Evolutionary conservation across 176 grass and related monocot genomes (phyloP).

Genomic region (Panicum miliaceum): DNA sequence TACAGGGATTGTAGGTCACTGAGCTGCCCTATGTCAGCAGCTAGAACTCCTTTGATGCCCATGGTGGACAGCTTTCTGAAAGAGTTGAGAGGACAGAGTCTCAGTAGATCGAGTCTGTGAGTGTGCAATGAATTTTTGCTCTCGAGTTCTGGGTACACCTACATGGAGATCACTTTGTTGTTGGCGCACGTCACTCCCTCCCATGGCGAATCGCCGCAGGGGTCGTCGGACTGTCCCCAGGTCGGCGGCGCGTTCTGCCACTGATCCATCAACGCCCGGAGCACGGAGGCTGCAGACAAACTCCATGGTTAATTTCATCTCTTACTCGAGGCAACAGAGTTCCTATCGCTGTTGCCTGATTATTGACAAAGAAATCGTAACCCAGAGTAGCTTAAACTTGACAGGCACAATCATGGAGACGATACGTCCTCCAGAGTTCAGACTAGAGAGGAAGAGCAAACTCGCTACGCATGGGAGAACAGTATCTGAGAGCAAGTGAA

Average conservation of each 20-base stretch:
- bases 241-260: slow-evolving; percentile 79
- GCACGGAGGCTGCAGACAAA: slow-evolving; percentile 57
- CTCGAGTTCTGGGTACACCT: slow-evolving; percentile 23
- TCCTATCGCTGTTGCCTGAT: background rate
- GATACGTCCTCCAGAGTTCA: too few relatives aligned
- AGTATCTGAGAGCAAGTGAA: background rate
- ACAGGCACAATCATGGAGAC: too few relatives aligned
- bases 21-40: slow-evolving; percentile 79
- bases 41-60: slow-evolving; percentile 69
- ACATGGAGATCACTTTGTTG: slow-evolving; percentile 75
- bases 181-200: slow-evolving; percentile 67
- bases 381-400: background rate
- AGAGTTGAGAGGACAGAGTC: slow-evolving; percentile 3
- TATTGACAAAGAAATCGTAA: background rate
- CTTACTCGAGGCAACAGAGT: background rate
- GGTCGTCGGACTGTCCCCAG: slow-evolving; percentile 79
- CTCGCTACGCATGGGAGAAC: background rate
- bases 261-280: slow-evolving; percentile 67
- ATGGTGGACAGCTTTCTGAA: slow-evolving; percentile 88
- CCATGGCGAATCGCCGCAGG: slow-evolving; percentile 77
- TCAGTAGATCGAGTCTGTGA: background rate
- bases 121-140: background rate
- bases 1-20: slow-evolving; percentile 74
- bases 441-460: too few relatives aligned
- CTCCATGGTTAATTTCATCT: slow-evolving; percentile 8